Percentiles rank a stretch among this genome's conserved stretches.
Evolutionary conservation across 305 asterid genomes (phyloP).

Genomic region (Fraxinus sp.): DNA sequence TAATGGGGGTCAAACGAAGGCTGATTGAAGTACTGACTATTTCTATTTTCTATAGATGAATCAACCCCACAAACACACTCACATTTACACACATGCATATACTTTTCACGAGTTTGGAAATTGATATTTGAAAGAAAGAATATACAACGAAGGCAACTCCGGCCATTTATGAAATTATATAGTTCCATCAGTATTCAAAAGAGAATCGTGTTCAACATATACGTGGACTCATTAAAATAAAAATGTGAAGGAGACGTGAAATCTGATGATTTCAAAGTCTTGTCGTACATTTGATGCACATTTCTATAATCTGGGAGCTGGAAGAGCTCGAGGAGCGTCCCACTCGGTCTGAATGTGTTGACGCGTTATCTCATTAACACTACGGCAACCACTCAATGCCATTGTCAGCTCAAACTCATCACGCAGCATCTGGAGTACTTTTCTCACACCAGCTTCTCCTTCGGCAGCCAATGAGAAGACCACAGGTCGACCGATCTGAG

Average conservation of each 20-base stretch:
- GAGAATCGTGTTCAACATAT: slow-evolving; percentile 21
- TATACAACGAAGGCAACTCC: slow-evolving; percentile 22
- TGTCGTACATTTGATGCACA: slow-evolving; percentile 8
- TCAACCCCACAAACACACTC: neutral
- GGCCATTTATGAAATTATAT: slow-evolving; percentile 23
- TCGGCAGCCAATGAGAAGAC: slow-evolving; percentile 83
- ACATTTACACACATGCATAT: neutral
- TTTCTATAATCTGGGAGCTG: slow-evolving; percentile 55
- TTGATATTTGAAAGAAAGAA: slow-evolving; percentile 11
- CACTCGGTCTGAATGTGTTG: slow-evolving; percentile 68
- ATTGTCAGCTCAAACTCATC: slow-evolving; percentile 89
- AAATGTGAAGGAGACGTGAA: slow-evolving; percentile 24
- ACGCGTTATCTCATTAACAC: slow-evolving; percentile 73
- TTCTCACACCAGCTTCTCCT: slow-evolving; percentile 80
- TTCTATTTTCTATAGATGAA: neutral
- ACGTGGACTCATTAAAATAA: slow-evolving; percentile 32
- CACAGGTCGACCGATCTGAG: slow-evolving; percentile 28
- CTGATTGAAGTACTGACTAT: neutral
- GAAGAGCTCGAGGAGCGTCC: slow-evolving; percentile 64
- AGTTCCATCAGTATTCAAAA: slow-evolving; percentile 31
- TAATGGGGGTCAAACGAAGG: no score
- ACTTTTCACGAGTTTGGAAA: neutral
- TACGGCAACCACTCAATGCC: slow-evolving; percentile 86
- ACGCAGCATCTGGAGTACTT: slow-evolving; percentile 80
- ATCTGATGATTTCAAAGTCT: slow-evolving; percentile 20